Conservation (phyloP, 2,329 filamentous ascomycete genomes). For the Bipolaris victoriae region DNA sequence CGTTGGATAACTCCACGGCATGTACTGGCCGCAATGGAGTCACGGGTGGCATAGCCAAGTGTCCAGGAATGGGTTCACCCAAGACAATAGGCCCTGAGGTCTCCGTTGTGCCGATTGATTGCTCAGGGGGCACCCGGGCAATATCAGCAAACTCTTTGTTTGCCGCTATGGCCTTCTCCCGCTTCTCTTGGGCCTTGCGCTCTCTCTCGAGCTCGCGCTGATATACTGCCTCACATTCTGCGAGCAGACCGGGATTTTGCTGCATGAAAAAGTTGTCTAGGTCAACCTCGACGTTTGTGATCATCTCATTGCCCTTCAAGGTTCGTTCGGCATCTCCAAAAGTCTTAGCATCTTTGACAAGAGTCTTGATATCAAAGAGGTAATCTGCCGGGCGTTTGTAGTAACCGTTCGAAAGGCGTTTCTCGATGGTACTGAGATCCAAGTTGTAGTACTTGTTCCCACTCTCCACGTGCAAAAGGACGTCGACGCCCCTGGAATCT, state of each 20-base stretch:
- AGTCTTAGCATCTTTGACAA: constrained; percentile 83
- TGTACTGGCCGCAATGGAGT: constrained; percentile 46
- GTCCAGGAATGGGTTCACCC: constrained; percentile 67
- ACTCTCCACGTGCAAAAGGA: constrained; percentile 74
- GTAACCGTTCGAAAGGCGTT: constrained; percentile 94
- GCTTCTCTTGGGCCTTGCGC: constrained; percentile 66
- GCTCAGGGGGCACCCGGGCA: constrained; percentile 50
- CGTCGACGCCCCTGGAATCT: constrained; percentile 78
- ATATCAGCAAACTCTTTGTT: constrained; percentile 49
- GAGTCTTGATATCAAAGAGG: constrained; percentile 79
- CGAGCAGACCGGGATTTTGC: constrained; percentile 59
- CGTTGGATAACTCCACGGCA: constrained; percentile 66
- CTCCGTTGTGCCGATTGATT: constrained; percentile 53
- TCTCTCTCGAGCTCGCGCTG: constrained; percentile 67
- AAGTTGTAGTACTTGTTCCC: constrained; percentile 95
- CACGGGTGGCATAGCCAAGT: constrained; percentile 52
- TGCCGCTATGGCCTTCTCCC: constrained; percentile 45
- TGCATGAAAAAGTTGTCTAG: constrained; percentile 69
- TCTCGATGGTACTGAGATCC: constrained; percentile 90
- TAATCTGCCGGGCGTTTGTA: constrained; percentile 93
- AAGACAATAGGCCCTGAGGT: constrained; percentile 58
- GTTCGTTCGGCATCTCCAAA: constrained; percentile 82
- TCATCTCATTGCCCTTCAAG: constrained; percentile 87
- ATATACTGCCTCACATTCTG: constrained; percentile 83
- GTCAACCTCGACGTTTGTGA: constrained; percentile 93